Evolutionary conservation across 495 filamentous ascomycete species (phyloP), one percentile per base, ranked within the genome.

Genomic region (Extremus antarcticus): DNA sequence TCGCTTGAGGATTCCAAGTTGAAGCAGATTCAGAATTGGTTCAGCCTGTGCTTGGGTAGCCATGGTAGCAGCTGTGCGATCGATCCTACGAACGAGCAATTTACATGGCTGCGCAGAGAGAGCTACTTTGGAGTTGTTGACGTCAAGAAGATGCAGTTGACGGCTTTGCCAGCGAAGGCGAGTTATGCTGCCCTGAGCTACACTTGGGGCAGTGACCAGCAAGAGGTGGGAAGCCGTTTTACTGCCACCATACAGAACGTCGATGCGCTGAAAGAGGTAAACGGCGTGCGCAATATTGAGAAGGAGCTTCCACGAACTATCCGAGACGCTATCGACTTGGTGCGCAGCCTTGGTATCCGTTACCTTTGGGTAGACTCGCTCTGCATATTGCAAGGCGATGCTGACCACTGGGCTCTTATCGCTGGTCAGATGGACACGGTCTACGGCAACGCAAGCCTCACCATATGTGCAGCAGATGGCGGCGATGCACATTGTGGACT

Each of bases 121-220:
- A 21, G 16, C 15, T 45, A 45, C 19, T 45, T 45, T n/a, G 41
- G 41, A 3, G 41, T 45, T 17, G 17, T 45, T n/a, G 41, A 45
- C n/a, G 8, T 45, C 8, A n/a, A 45, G 17, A 3, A 17, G 4
- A 45, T 45, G 49, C n/a, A 24, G 17, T 17, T 51, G 2, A 35
- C 24, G 3, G n/a, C 24, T 2, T 24, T 51, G 16, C 49, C 49
- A 10, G 21, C 20, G 25, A 35, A 35, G 1, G 9, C 25, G 19
- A 39, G 15, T 15, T 53, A 53, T 19, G 35, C 35, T 0, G 35
- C 50, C 4, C 20, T 53, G 50, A 53, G 50, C 32, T 53, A 53
- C 35, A 43, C 35, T n/a, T 53, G 50, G 50, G 50, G 50, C 7
- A 13, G 20, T 32, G 29, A 11, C 3, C 21, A 41, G 21, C 41